phyloP scores from a whole-genome alignment of 2,329 filamentous ascomycete species.

The Arthroderma sp. region DNA sequence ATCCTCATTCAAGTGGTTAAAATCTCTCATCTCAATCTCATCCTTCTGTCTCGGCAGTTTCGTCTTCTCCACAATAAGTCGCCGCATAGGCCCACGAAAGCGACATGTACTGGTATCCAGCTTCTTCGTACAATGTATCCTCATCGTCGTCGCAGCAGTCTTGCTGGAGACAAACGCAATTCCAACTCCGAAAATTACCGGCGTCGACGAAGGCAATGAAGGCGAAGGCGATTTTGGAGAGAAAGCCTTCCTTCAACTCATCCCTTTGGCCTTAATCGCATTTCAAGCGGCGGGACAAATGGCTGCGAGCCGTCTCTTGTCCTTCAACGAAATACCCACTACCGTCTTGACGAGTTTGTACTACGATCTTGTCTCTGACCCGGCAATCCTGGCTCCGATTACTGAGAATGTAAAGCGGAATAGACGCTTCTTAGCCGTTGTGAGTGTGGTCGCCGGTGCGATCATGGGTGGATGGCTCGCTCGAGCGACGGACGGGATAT shows the following conservation, averaged over 20 bases:
- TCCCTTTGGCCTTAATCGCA: slow-evolving; percentile 30
- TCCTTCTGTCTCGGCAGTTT: slow-evolving; percentile 31
- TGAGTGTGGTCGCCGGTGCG: slow-evolving; percentile 26
- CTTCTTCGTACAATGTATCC: slow-evolving; percentile 27
- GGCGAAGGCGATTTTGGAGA: slow-evolving; percentile 12
- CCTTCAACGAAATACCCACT: slow-evolving; percentile 32
- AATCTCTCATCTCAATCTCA: slow-evolving; percentile 30
- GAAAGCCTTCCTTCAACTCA: slow-evolving; percentile 24
- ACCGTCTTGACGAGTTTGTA: slow-evolving; percentile 35
- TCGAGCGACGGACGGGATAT: slow-evolving; percentile 29
- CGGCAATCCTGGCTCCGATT: slow-evolving; percentile 21
- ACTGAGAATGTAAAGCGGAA: slow-evolving; percentile 27
- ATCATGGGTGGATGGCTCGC: slow-evolving; percentile 32
- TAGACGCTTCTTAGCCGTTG: slow-evolving; percentile 25
- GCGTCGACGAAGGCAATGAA: neutral
- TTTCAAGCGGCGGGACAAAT: slow-evolving; percentile 35
- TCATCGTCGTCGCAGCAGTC: slow-evolving; percentile 28
- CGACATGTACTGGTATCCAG: slow-evolving; percentile 27
- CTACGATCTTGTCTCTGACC: slow-evolving; percentile 33
- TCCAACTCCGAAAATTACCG: slow-evolving; percentile 17
- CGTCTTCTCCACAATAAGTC: slow-evolving; percentile 26
- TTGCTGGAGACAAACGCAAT: slow-evolving; percentile 28
- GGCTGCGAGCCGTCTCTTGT: slow-evolving; percentile 28
- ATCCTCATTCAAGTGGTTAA: slow-evolving; percentile 27
- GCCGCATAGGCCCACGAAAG: slow-evolving; percentile 21